These are phyloP conservation scores for Citrus inodora DNA, from an alignment of 345 rosid species.

Conservation along the genomic window DNA sequence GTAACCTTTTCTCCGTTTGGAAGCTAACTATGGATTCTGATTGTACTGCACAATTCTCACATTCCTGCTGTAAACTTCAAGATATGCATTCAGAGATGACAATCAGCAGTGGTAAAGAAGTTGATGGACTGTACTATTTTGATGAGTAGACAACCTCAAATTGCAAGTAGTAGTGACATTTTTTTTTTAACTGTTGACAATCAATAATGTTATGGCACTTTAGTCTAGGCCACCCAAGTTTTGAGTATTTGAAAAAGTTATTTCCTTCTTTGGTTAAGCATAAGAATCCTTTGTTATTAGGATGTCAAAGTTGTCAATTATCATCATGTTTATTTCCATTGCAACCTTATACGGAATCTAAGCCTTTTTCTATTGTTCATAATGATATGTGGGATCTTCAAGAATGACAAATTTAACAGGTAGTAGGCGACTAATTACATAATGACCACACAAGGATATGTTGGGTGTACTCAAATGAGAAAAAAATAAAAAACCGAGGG, in stretches of 20 bases:
- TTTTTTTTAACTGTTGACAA: no score
- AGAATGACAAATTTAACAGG: neutral
- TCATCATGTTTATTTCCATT: neutral
- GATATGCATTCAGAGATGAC: neutral
- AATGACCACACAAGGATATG: neutral
- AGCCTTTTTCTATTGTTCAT: neutral
- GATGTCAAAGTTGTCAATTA: neutral
- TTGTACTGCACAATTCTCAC: neutral
- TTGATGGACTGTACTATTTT: neutral
- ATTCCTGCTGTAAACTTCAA: neutral
- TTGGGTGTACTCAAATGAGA: neutral
- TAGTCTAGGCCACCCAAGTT: conserved; percentile 9
- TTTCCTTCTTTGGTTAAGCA: neutral
- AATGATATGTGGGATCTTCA: conserved; percentile 9
- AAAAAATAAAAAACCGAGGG: neutral
- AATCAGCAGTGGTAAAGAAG: conserved; percentile 2
- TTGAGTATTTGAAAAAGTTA: neutral
- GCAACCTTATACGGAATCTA: neutral
- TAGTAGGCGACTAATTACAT: neutral
- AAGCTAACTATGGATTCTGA: neutral
- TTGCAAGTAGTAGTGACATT: neutral
- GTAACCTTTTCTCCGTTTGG: neutral
- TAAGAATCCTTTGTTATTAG: neutral
- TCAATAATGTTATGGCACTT: conserved; percentile 1
- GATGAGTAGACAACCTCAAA: neutral